Conservation (phyloP, 139 green algal genomes). For the Picochlorum sp. region DNA sequence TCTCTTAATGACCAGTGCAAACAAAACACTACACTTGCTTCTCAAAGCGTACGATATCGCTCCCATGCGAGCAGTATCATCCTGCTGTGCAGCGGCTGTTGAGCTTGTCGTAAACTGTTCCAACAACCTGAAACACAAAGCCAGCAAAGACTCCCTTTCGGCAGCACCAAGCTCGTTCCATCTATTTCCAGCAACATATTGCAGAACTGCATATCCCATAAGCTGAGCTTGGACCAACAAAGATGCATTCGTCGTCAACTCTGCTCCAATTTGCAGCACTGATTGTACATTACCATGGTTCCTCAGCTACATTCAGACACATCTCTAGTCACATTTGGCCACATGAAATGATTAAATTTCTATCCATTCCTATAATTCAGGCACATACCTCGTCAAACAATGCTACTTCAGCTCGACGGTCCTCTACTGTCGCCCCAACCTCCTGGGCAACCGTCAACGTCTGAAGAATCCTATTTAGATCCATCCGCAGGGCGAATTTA, state of each 20-base stretch:
- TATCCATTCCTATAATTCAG: background rate
- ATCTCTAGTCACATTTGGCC: too few species aligned
- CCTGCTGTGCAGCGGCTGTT: too few species aligned
- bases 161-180: conserved; percentile 36
- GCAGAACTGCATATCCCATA: conserved; percentile 40
- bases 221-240: conserved; percentile 35
- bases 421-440: conserved; percentile 14
- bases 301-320: background rate
- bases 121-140: too few species aligned
- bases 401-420: conserved; percentile 12
- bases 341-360: background rate
- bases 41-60: conserved; percentile 28
- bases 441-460: conserved; percentile 5
- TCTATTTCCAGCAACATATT: conserved; percentile 36
- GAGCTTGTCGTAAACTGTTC: too few species aligned
- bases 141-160: conserved; percentile 16
- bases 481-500: too few species aligned
- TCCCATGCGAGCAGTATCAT: too few species aligned
- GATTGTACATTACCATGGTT: conserved; percentile 1
- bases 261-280: background rate
- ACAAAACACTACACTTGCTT: conserved; percentile 60
- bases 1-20: conserved; percentile 58
- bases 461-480: background rate
- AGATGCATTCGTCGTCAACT: conserved; percentile 1
- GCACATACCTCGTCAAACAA: conserved; percentile 20